Evolutionary conservation across 805 yeast genomes (phyloP).

Genomic region (Candida krabiensis): DNA sequence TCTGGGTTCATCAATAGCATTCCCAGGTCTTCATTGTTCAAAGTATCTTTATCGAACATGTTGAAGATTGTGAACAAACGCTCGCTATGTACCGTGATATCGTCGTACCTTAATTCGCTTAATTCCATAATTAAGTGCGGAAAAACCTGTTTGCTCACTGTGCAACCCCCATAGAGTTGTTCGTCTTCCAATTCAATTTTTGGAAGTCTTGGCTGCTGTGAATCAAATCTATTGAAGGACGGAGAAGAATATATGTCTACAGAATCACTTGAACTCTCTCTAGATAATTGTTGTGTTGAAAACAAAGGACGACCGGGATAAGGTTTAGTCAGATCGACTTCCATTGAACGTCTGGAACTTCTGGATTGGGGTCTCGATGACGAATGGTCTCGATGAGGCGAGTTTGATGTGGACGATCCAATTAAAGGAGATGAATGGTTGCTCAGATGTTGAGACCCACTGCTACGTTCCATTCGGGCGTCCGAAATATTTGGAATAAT

Average conservation of each 20-base stretch:
- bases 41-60: conserved; percentile 16
- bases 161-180: conserved; percentile 1
- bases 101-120: conserved; percentile 10
- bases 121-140: conserved; percentile 18
- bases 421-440: neutral
- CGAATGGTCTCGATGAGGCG: neutral
- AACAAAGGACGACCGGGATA: neutral
- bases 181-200: conserved; percentile 14
- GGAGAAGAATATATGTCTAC: conserved; percentile 22
- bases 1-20: conserved; percentile 25
- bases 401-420: neutral
- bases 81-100: conserved; percentile 24
- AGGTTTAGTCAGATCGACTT: neutral
- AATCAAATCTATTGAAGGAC: conserved; percentile 10
- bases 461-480: neutral
- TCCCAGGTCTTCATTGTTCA: conserved; percentile 16
- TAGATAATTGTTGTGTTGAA: neutral
- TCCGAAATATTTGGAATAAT: neutral
- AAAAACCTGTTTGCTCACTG: neutral
- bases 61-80: conserved; percentile 20
- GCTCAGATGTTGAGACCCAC: conserved; percentile 1
- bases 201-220: conserved; percentile 19
- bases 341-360: neutral
- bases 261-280: conserved; percentile 1
- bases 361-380: neutral